phyloP scores from a whole-genome alignment of 2,329 filamentous ascomycete species.

The Cylindrodendrum hubeiense region DNA sequence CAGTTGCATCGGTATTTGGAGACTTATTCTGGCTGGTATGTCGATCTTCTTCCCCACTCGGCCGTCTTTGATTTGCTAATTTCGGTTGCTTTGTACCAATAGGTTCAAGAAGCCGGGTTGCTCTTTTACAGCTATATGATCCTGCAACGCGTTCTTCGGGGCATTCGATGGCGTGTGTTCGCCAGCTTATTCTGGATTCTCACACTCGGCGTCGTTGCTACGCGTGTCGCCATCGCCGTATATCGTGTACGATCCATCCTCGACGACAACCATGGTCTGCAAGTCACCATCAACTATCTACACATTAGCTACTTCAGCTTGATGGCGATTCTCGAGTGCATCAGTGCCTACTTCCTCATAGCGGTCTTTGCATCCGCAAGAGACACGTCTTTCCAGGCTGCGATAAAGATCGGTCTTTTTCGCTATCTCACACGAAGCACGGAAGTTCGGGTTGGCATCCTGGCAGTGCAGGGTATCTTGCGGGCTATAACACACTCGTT shows the following conservation, averaged over 20 bases:
- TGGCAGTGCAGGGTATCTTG: slow-evolving; percentile 52
- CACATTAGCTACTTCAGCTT: slow-evolving; percentile 56
- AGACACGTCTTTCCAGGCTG: slow-evolving; percentile 34
- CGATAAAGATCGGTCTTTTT: slow-evolving; percentile 50
- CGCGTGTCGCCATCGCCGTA: slow-evolving; percentile 57
- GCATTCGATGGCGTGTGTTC: slow-evolving; percentile 56
- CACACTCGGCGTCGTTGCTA: slow-evolving; percentile 61
- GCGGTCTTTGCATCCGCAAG: slow-evolving; percentile 49
- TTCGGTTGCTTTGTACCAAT: neutral
- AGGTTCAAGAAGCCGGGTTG: slow-evolving; percentile 58
- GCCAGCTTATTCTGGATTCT: slow-evolving; percentile 68
- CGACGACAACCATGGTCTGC: slow-evolving; percentile 34
- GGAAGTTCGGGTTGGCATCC: slow-evolving; percentile 51
- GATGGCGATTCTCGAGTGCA: slow-evolving; percentile 53
- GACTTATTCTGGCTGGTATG: slow-evolving; percentile 55
- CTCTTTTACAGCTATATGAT: slow-evolving; percentile 64
- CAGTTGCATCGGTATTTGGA: slow-evolving; percentile 51
- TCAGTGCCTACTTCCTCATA: slow-evolving; percentile 54
- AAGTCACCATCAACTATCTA: slow-evolving; percentile 50
- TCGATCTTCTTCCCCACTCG: neutral
- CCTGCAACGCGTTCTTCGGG: slow-evolving; percentile 61
- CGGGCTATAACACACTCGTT: slow-evolving; percentile 55
- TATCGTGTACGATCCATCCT: slow-evolving; percentile 48
- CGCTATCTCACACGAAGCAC: slow-evolving; percentile 53
- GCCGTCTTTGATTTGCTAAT: neutral